These are phyloP conservation scores for Leccinum fallax DNA, from an alignment of 1,284 basidiomycete genomes.

Conservation along the genomic window DNA sequence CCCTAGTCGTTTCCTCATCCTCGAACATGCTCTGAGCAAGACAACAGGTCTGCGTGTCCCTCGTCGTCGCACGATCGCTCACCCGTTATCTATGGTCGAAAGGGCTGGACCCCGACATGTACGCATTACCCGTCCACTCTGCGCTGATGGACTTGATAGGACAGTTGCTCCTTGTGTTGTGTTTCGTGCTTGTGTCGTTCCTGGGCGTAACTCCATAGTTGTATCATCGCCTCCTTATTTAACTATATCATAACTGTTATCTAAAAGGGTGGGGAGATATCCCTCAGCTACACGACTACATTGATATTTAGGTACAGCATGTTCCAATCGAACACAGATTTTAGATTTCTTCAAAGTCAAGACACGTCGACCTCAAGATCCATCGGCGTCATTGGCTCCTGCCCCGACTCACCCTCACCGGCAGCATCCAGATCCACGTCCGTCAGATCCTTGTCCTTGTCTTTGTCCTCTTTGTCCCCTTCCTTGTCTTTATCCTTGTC, in stretches of 20 bases:
- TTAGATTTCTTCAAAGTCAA: constrained; percentile 6
- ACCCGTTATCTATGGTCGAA: constrained; percentile 84
- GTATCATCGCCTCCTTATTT: background rate
- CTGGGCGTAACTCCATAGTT: constrained; percentile 35
- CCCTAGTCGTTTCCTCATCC: background rate
- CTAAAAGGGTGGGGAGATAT: background rate
- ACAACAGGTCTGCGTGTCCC: constrained; percentile 66
- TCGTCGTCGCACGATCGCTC: constrained; percentile 67
- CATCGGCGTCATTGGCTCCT: constrained; percentile 36
- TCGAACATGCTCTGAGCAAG: background rate
- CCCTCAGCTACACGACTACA: constrained; percentile 6
- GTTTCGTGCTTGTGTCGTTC: constrained; percentile 63
- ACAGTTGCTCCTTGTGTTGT: constrained; percentile 78
- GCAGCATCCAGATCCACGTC: constrained; percentile 30
- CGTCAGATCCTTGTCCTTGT: constrained; percentile 39
- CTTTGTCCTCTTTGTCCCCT: constrained; percentile 7
- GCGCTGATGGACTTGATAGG: constrained; percentile 91
- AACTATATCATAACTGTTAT: background rate
- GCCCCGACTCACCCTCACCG: constrained; percentile 30
- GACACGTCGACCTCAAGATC: constrained; percentile 35
- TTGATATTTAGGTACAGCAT: background rate
- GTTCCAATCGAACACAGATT: background rate
- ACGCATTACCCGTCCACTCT: constrained; percentile 90
- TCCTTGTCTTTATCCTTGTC: constrained; percentile 34
- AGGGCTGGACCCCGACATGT: constrained; percentile 89